Conservation (phyloP, 2,329 filamentous ascomycete genomes). For the Colletotrichum melonis region DNA sequence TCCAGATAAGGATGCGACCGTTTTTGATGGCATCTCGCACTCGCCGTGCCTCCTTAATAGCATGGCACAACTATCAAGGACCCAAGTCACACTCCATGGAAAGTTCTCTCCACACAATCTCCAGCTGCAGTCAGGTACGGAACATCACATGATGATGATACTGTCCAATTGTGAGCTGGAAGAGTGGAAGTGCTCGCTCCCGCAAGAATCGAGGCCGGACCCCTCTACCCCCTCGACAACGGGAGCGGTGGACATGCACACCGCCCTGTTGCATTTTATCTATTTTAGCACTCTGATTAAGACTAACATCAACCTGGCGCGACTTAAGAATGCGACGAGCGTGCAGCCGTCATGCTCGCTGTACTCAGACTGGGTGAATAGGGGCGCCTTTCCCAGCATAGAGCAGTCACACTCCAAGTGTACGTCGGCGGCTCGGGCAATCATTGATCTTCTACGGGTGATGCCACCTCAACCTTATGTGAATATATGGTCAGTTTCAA, state of each 20-base stretch:
- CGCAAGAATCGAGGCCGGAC: conserved; percentile 1
- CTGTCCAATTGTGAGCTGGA: conserved; percentile 5
- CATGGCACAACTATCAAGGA: conserved; percentile 10
- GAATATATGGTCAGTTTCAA: conserved; percentile 6
- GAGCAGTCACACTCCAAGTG: conserved; percentile 15
- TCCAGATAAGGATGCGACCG: not conserved
- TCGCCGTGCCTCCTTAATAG: not conserved
- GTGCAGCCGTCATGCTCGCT: not conserved
- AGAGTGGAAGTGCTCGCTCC: conserved; percentile 14
- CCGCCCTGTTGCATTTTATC: conserved; percentile 8
- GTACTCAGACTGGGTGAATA: not conserved
- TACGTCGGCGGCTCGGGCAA: conserved; percentile 22
- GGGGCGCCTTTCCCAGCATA: not conserved
- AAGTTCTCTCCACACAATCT: not conserved
- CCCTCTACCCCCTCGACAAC: not conserved
- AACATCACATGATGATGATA: not conserved
- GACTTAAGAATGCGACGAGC: conserved; percentile 5
- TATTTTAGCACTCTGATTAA: conserved; percentile 18
- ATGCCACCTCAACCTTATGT: conserved; percentile 18
- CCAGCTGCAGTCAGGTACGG: not conserved
- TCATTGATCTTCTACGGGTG: conserved; percentile 8
- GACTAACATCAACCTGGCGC: conserved; percentile 9
- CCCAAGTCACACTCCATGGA: conserved; percentile 17
- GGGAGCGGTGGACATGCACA: conserved; percentile 1
- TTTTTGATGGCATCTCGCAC: not conserved